Evolutionary conservation across 1,139 yeast genomes (phyloP), one percentile per base, ranked within the genome.

Genomic region (Debaryomyces robertsiae): DNA sequence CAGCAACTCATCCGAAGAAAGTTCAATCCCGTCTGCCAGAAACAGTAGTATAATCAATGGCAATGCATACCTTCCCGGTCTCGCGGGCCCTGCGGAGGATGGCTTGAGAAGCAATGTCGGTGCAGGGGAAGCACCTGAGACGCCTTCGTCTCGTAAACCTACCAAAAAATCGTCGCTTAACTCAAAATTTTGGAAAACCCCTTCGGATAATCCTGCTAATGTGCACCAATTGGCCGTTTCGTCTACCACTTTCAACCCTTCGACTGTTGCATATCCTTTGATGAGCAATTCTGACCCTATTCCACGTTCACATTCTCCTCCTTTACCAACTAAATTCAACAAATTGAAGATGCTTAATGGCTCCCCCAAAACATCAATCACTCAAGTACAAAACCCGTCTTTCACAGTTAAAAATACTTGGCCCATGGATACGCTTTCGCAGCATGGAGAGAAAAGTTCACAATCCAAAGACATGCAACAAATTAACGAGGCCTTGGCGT

Each of bases 1-100:
- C 4, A 62, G 67, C 42, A 69, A 66, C 42, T 67, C 74, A 0
- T 69, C 75, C 0, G 74, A 67, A 25, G 75, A 69, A 28, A 63
- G 70, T 42, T 36, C 40, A 6, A 18, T 27, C 13, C 53, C 11
- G 42, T 48, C 37, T 41, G 25, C 13, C 13, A 32, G 25, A 11
- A 37, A 9, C 11, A 18, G 17, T n/a, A 24, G 10, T 9, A 37
- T 14, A 6, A 11, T 30, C 14, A 49, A 37, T 46, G 49, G 46
- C 44, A 42, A 25, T 15, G 15, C 27, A 9, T 23, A 52, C 27
- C 47, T 49, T n/a, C 41, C 54, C 16, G 61, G 63, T 2, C 39
- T 46, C 7, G 51, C 55, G 13, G 24, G 45, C 40, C 7, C 31
- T 38, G 11, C 18, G 15, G 13, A 30, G 36, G 10, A 13, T 13